Evolutionary conservation across 345 rosid genomes (phyloP).

Genomic region (Eucalyptus erythrocorys): DNA sequence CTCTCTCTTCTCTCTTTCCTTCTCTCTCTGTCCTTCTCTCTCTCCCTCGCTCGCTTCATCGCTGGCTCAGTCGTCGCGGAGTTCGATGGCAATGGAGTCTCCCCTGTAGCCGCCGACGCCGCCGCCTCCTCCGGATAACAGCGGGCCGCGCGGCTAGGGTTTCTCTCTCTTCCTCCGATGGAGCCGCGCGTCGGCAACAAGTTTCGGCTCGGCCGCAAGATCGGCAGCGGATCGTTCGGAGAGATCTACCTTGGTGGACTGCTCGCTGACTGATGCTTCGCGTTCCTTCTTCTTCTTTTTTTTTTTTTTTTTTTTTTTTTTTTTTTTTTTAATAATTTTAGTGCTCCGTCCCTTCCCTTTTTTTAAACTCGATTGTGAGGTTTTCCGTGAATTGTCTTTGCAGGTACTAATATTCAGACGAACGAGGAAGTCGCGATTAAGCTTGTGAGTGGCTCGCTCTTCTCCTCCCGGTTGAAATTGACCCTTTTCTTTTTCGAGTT

Average conservation of each 20-base stretch:
- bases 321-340: neutral
- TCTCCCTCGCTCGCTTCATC: neutral
- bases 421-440: conserved; percentile 96
- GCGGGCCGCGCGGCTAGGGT: neutral
- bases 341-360: no score
- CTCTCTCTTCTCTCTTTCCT: neutral
- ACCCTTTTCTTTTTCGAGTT: neutral
- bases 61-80: neutral
- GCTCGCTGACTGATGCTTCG: neutral
- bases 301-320: neutral
- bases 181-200: conserved; percentile 86
- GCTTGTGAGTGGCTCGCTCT: conserved; percentile 48
- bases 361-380: neutral
- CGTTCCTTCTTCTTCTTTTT: neutral
- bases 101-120: neutral
- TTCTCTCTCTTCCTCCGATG: conserved; percentile 15
- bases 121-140: neutral
- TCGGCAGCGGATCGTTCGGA: conserved; percentile 98
- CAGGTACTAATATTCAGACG: conserved; percentile 79
- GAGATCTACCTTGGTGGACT: conserved; percentile 91
- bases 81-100: neutral
- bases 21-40: neutral
- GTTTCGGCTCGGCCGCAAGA: conserved; percentile 87
- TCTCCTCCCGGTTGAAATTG: neutral
- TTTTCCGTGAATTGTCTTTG: neutral